Base-by-base conservation (phyloP, 2,329 filamentous ascomycete genomes). In the Talaromyces sp. region DNA sequence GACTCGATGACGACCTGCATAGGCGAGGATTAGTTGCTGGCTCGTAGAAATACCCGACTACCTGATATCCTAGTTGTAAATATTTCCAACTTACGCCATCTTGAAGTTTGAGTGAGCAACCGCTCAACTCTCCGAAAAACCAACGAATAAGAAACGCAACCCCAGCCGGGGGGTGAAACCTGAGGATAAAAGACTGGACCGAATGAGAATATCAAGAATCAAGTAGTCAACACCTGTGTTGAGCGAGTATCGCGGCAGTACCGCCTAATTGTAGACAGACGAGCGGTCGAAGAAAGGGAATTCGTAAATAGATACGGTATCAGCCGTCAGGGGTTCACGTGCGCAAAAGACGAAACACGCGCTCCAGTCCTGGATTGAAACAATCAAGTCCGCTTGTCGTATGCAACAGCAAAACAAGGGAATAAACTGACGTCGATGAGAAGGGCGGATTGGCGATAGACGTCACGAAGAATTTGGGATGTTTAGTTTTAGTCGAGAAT, bases 51-150 rank as follows among this genome's bases (percentile, higher is more conserved):
- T 15, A 36, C 11, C 6, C n/a, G 15, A n/a, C 17, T 7, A 27
- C 8, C 27, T 5, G 4, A 34, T 34, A 5, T 53, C 10, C 29
- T 13, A n/a, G 13, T 15, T 22, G 10, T 38, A 49, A 25, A n/a
- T 19, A 51, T 29, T 47, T 59, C 22, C 29, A 67, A 80, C 81
- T 78, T 72, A 84, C 82, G 82, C 80, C 82, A 83, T 84, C 68
- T 67, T 80, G 72, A 71, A 66, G 13, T 47, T 61, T 36, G 63
- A 58, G 61, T 58, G 38, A 63, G 54, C 60, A 58, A 64, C 61
- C 59, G 60, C 64, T 47, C 60, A 63, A 54, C 43, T 36, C 59
- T 58, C 62, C 62, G 29, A 51, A 66, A 56, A 25, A 62, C 36
- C 58, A 29, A 47, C 49, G 36, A 61, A 58, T 34, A 56, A 58